phyloP scores from a whole-genome alignment of 2,329 filamentous ascomycete genomes.

The Blastomyces emzantsi region DNA sequence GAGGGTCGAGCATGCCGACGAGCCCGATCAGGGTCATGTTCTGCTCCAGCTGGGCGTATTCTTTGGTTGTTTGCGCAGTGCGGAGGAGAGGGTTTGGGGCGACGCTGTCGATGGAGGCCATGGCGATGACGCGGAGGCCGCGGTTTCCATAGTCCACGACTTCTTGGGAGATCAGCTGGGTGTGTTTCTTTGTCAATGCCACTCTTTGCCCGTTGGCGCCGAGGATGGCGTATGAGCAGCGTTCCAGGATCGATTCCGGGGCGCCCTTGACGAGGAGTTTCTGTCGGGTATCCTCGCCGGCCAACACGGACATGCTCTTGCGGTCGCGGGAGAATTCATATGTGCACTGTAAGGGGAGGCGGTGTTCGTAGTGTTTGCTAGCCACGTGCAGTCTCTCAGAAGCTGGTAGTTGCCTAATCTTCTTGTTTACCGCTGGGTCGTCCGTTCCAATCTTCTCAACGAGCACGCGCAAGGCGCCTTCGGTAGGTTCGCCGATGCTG shows the following conservation, averaged over 20 bases:
- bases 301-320: constrained; percentile 98
- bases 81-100: constrained; percentile 59
- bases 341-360: constrained; percentile 66
- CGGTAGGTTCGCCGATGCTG: constrained; percentile 87
- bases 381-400: constrained; percentile 65
- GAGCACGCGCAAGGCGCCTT: constrained; percentile 82
- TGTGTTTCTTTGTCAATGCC: constrained; percentile 59
- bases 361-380: constrained; percentile 74
- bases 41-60: constrained; percentile 84
- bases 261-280: constrained; percentile 93
- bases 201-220: constrained; percentile 72
- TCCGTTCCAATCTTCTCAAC: constrained; percentile 91
- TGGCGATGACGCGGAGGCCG: constrained; percentile 87
- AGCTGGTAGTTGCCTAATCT: constrained; percentile 39
- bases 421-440: constrained; percentile 51
- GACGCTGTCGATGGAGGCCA: constrained; percentile 75
- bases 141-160: constrained; percentile 83
- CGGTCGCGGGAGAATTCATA: constrained; percentile 96
- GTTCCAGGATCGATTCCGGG: constrained; percentile 86
- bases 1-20: constrained; percentile 93
- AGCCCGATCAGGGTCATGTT: constrained; percentile 90
- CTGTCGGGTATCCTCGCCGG: constrained; percentile 59
- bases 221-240: constrained; percentile 73
- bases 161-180: constrained; percentile 63
- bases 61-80: constrained; percentile 68